Conservation (phyloP, 2,329 filamentous ascomycete genomes). For the Colletotrichum godetiae region DNA sequence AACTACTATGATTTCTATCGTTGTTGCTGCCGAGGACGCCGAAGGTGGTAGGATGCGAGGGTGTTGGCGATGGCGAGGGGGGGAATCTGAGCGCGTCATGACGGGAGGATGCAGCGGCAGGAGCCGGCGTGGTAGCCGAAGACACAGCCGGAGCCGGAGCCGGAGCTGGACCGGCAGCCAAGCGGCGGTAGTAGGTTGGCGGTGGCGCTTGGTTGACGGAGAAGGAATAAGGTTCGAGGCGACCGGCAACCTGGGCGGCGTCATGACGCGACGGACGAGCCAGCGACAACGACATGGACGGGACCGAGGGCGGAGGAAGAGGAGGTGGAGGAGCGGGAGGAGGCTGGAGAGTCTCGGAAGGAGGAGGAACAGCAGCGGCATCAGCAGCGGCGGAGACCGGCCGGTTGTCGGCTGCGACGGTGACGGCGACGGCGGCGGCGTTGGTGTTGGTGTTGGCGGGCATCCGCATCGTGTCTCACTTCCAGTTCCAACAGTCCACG, state of each 20-base stretch:
- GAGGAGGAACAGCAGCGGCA: not conserved
- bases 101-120: not conserved
- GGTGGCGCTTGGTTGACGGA: not conserved
- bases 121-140: not conserved
- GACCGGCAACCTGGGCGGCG: conserved; percentile 8
- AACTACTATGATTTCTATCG: conserved; percentile 16
- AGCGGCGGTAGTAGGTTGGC: conserved; percentile 13
- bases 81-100: conserved; percentile 25
- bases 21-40: not conserved
- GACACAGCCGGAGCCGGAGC: not conserved
- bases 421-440: conserved; percentile 14
- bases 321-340: not conserved
- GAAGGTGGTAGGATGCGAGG: conserved; percentile 20
- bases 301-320: not conserved
- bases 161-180: conserved; percentile 13
- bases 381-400: not conserved
- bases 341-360: not conserved
- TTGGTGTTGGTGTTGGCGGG: conserved; percentile 16
- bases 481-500: conserved; percentile 10
- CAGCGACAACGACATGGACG: conserved; percentile 14
- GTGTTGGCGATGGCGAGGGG: conserved; percentile 30
- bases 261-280: conserved; percentile 13
- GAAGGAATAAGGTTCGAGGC: conserved; percentile 12
- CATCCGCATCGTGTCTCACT: conserved; percentile 36
- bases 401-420: conserved; percentile 8